These are phyloP conservation scores for Hypericum perforatum DNA, from an alignment of 345 rosid genomes.

Conservation along the genomic window DNA sequence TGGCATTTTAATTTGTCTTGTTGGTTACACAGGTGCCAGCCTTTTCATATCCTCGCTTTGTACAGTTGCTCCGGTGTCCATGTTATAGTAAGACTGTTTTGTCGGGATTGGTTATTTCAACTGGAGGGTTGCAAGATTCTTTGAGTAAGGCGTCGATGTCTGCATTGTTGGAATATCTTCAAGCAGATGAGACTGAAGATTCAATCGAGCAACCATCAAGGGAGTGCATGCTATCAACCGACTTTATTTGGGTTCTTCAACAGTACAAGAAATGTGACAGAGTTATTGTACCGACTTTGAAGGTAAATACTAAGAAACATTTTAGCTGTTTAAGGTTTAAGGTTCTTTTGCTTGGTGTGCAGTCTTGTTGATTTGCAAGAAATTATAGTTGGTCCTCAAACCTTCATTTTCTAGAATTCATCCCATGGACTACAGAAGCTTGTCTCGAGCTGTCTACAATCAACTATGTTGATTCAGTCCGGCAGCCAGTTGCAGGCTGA, in stretches of 20 bases:
- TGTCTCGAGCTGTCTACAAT: no score
- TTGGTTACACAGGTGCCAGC: slow-evolving; percentile 71
- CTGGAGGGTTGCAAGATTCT: slow-evolving; percentile 91
- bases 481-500: no score
- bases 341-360: no score
- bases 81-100: slow-evolving; percentile 60
- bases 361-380: no score
- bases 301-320: slow-evolving; percentile 31
- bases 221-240: slow-evolving; percentile 40
- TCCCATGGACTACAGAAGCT: no score
- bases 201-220: slow-evolving; percentile 28
- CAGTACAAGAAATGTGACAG: slow-evolving; percentile 68
- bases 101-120: slow-evolving; percentile 79
- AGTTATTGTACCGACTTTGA: slow-evolving; percentile 69
- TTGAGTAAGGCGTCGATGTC: slow-evolving; percentile 55
- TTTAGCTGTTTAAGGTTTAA: no score
- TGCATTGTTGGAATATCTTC: slow-evolving; percentile 65
- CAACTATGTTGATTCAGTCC: no score
- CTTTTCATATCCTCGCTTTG: slow-evolving; percentile 71
- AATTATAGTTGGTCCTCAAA: no score
- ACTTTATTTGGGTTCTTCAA: slow-evolving; percentile 74
- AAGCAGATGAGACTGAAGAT: slow-evolving; percentile 32
- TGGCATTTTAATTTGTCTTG: background rate
- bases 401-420: no score
- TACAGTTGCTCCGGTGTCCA: slow-evolving; percentile 47